A percentile compares a stretch with the other conserved stretches of the same genome.
Evolutionary conservation across 495 filamentous ascomycete genomes (phyloP).

Genomic region (Penicillium arizonense): DNA sequence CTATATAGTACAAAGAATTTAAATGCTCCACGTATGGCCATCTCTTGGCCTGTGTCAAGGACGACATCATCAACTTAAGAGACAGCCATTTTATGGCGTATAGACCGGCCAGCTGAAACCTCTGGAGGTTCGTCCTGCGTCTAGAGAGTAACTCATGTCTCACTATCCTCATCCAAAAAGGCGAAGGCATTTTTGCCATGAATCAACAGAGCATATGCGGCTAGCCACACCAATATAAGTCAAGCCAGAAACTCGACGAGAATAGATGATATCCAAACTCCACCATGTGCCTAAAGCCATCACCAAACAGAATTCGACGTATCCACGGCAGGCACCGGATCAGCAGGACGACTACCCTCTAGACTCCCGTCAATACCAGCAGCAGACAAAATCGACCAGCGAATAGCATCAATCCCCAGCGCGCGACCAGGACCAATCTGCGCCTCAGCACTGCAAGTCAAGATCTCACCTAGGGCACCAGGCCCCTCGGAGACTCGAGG

Average conservation of each 20-base stretch:
- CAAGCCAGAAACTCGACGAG: not conserved
- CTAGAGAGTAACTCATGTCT: too few relatives aligned
- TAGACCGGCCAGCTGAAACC: too few relatives aligned
- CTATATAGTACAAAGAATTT: too few relatives aligned
- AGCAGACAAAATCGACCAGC: slow-evolving; percentile 52
- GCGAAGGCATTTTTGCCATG: too few relatives aligned
- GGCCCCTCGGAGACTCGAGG: slow-evolving; percentile 33
- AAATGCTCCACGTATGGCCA: too few relatives aligned
- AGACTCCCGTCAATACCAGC: slow-evolving; percentile 46
- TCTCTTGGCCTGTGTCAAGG: too few relatives aligned
- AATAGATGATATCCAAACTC: not conserved
- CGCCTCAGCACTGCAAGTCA: slow-evolving; percentile 44
- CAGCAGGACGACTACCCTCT: slow-evolving; percentile 14
- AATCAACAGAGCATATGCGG: not conserved
- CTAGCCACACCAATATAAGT: not conserved
- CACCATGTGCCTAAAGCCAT: not conserved
- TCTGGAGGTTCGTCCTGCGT: too few relatives aligned
- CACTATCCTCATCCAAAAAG: too few relatives aligned
- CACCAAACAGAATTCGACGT: not conserved
- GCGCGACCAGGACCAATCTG: slow-evolving; percentile 28
- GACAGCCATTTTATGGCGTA: too few relatives aligned
- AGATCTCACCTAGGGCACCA: slow-evolving; percentile 49
- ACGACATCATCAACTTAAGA: too few relatives aligned
- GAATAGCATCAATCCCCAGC: slow-evolving; percentile 45
- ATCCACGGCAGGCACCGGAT: not conserved